Evolutionary conservation across 2,329 filamentous ascomycete species (phyloP).

Genomic region (Scorias spongiosa): DNA sequence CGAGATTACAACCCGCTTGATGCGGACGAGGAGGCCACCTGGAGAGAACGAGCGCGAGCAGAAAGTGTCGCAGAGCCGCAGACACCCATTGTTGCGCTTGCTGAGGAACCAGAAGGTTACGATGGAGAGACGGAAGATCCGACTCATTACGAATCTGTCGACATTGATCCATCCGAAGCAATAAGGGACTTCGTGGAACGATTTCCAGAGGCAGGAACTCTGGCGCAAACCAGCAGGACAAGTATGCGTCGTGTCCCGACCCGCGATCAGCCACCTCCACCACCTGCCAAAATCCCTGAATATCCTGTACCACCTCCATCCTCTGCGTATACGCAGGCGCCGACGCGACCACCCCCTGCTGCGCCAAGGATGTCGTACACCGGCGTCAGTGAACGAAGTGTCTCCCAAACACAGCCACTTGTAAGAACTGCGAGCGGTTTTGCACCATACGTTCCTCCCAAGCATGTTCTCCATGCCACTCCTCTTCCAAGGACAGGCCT

Average conservation of each 20-base stretch:
- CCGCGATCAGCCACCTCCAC: constrained; percentile 15
- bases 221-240: constrained; percentile 17
- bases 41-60: constrained; percentile 60
- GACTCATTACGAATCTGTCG: neutral
- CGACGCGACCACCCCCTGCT: constrained; percentile 43
- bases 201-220: constrained; percentile 55
- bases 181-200: constrained; percentile 74
- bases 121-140: constrained; percentile 18
- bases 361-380: constrained; percentile 56
- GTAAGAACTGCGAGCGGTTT: constrained; percentile 22
- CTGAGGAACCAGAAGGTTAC: constrained; percentile 27
- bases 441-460: constrained; percentile 30
- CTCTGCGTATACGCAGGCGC: constrained; percentile 38
- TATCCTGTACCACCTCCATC: constrained; percentile 20
- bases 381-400: constrained; percentile 51
- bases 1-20: constrained; percentile 57
- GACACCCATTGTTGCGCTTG: constrained; percentile 17
- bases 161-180: constrained; percentile 7
- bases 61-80: constrained; percentile 39
- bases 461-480: constrained; percentile 26
- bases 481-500: constrained; percentile 55
- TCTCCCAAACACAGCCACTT: constrained; percentile 19
- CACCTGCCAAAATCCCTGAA: constrained; percentile 28
- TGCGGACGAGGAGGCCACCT: constrained; percentile 64
- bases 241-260: constrained; percentile 17